Percentiles rank a stretch among this genome's conserved stretches.
phyloP scores from a whole-genome alignment of 345 rosid genomes.

The Euclidium syriacum region DNA sequence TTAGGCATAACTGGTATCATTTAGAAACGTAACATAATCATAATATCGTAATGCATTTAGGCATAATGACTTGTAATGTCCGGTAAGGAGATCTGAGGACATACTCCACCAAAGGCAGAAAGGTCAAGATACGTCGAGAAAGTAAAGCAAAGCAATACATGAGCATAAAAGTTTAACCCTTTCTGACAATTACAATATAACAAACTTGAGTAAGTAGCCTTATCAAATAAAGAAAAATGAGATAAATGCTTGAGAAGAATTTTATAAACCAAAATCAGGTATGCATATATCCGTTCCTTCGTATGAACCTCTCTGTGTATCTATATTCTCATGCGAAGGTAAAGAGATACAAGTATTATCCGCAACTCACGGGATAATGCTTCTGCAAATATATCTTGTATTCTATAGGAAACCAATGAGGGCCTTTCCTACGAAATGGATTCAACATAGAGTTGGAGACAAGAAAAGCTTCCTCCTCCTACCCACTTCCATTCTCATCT shows the following conservation, averaged over 20 bases:
- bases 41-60: too few relatives aligned
- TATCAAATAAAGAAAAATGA: too few relatives aligned
- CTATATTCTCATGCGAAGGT: neutral
- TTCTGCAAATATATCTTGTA: neutral
- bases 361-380: neutral
- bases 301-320: neutral
- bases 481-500: slow-evolving; percentile 52
- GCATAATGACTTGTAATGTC: too few relatives aligned
- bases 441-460: neutral
- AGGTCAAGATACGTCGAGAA: too few relatives aligned
- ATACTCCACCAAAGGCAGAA: too few relatives aligned
- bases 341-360: neutral
- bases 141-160: too few relatives aligned
- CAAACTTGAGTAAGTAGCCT: neutral
- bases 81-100: too few relatives aligned
- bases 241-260: too few relatives aligned
- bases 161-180: neutral
- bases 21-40: too few relatives aligned
- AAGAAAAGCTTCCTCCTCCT: slow-evolving; percentile 5
- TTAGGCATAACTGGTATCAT: too few relatives aligned
- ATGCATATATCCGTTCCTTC: neutral
- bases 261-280: neutral
- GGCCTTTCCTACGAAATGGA: neutral
- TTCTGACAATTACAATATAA: neutral
- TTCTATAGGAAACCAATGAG: neutral